These are phyloP conservation scores for Mucor circinelloides DNA, from an alignment of 371 early-diverging fungal species.

Conservation along the genomic window DNA sequence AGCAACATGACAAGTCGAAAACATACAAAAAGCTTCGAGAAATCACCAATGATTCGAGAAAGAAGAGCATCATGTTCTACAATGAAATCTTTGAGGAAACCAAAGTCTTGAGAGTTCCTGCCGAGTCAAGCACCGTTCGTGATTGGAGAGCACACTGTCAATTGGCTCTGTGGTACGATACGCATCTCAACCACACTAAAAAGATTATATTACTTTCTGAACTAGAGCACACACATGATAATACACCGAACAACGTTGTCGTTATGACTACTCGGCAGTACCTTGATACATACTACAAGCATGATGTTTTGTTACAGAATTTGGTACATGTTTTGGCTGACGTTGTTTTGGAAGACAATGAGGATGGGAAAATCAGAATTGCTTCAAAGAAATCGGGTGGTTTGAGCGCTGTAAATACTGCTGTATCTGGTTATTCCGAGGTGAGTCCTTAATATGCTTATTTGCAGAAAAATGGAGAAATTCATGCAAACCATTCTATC, in stretches of 20 bases:
- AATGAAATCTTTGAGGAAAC: slow-evolving; percentile 65
- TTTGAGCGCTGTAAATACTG: slow-evolving; percentile 7
- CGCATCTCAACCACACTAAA: slow-evolving; percentile 43
- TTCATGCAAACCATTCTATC: not conserved
- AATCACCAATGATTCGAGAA: slow-evolving; percentile 57
- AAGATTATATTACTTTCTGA: slow-evolving; percentile 63
- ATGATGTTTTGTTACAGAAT: slow-evolving; percentile 44
- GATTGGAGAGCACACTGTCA: slow-evolving; percentile 65
- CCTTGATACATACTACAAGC: slow-evolving; percentile 43
- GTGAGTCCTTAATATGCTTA: not conserved
- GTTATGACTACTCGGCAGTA: slow-evolving; percentile 47
- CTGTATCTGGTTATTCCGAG: slow-evolving; percentile 54
- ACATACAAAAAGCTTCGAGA: slow-evolving; percentile 66
- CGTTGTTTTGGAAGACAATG: slow-evolving; percentile 57
- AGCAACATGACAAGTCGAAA: slow-evolving; percentile 62
- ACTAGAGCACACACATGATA: not conserved
- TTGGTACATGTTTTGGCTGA: slow-evolving; percentile 53
- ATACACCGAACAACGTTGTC: not conserved
- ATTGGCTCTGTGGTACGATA: slow-evolving; percentile 60
- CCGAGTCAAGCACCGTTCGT: slow-evolving; percentile 48
- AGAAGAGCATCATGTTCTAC: slow-evolving; percentile 64
- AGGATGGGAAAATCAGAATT: slow-evolving; percentile 37
- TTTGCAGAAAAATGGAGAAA: not conserved
- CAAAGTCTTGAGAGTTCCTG: slow-evolving; percentile 41
- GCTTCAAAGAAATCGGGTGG: slow-evolving; percentile 5